Conservation (phyloP, 441 rosid species). For the Mallotus japonicus region DNA sequence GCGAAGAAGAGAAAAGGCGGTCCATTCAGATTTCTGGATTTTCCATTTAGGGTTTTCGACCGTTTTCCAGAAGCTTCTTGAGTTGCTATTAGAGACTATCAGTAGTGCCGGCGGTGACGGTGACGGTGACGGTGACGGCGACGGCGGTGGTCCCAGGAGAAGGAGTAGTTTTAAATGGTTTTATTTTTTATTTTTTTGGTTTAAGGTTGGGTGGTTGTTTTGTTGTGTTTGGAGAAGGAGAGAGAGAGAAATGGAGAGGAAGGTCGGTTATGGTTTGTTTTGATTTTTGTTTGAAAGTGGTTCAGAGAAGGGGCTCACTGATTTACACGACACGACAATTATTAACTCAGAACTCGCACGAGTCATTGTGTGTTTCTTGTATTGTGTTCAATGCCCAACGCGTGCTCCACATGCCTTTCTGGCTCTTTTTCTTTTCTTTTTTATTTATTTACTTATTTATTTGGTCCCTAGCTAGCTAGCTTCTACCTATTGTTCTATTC, state of each 20-base stretch:
- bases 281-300: neutral
- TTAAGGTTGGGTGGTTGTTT: neutral
- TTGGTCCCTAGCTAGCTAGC: too few relatives aligned
- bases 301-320: slow-evolving; percentile 11
- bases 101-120: neutral
- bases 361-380: neutral
- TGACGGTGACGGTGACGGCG: neutral
- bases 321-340: slow-evolving; percentile 1
- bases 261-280: slow-evolving; percentile 2
- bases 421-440: neutral
- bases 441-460: neutral
- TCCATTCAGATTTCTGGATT: slow-evolving; percentile 60
- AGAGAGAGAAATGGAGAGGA: neutral
- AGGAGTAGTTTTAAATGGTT: neutral
- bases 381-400: neutral
- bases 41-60: slow-evolving; percentile 38
- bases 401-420: slow-evolving; percentile 13
- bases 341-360: slow-evolving; percentile 8
- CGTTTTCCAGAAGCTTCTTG: neutral
- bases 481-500: too few relatives aligned
- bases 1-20: slow-evolving; percentile 30
- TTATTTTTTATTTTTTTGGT: neutral
- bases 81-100: too few relatives aligned
- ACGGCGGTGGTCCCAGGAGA: neutral
- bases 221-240: neutral